Percentiles rank a stretch among this genome's conserved stretches.
Conservation (phyloP, 176 grass and related monocot genomes). For the Oryza coarctata region DNA sequence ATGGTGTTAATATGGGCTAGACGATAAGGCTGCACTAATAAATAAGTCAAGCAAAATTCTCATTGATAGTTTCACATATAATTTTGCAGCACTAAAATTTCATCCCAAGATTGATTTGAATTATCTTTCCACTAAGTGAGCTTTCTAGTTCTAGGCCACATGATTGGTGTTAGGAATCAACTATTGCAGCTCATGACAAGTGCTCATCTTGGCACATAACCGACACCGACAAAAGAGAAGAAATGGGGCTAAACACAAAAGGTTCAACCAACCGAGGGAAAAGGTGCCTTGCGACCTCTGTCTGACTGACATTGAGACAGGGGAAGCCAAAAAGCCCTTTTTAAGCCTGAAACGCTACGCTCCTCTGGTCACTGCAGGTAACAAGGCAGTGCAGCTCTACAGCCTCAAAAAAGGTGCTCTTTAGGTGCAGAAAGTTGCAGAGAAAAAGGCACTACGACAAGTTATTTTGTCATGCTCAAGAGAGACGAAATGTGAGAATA, state of each 20-base stretch:
- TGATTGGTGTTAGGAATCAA: background rate
- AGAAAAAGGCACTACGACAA: no score
- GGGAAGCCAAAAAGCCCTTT: slow-evolving; percentile 33
- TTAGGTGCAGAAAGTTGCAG: background rate
- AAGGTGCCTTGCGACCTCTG: background rate
- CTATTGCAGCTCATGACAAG: background rate
- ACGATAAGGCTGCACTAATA: no score
- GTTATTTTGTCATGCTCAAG: no score
- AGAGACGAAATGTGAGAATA: no score
- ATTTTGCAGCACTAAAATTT: no score
- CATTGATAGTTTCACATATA: no score
- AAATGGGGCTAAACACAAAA: background rate
- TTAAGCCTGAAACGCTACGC: background rate
- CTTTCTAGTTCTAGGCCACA: background rate
- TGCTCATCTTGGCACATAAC: background rate
- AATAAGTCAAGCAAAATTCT: no score
- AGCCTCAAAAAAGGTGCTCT: background rate
- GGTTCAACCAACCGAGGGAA: background rate
- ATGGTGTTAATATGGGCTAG: no score
- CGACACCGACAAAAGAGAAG: background rate
- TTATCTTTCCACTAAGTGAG: background rate
- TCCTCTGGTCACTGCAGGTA: background rate
- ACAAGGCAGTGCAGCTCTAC: slow-evolving; percentile 18
- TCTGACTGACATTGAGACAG: background rate
- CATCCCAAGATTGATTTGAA: background rate